Base-by-base conservation (phyloP, 495 filamentous ascomycete species). In the Pyrenula massariospora region DNA sequence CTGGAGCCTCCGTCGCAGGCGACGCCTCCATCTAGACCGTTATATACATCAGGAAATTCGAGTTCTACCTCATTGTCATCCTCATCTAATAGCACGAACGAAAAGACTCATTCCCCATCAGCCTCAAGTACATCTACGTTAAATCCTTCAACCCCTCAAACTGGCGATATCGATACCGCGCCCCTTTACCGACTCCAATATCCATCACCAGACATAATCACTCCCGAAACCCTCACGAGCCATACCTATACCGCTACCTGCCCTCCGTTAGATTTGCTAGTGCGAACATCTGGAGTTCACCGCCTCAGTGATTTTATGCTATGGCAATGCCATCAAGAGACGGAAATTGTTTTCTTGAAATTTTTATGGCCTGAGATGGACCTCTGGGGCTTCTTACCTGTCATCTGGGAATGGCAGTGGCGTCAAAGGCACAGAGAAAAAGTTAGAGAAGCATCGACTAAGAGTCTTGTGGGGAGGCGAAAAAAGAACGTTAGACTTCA, bases 361-460 rank as follows among this genome's bases (percentile, higher is more conserved):
- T 92, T 89, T 56, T 71, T 97, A 49, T 98, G 93, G 93, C 93
- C 93, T 2, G 90, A 97, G 61, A 96, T 98, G 61, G 91, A 94
- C 64, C 75, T 98, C 11, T 94, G 91, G 91, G 76, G 89, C 49
- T 97, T 98, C 70, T 62, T 98, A 23, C 93, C 94, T 0, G 90
- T 97, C 2, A 70, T 98, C 36, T 71, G 95, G 25, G 88, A 92
- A 58, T 97, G 92, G 92, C 92, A 96, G 66, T 52, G 50, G 50
- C n/a, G 50, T 20, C 50, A 52, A 19, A 52, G 22, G 19, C n/a
- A 52, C 5, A 52, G 15, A 42, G 31, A 42, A 42, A 42, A 42
- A 15, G 31, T 15, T 15, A 42, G 15, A 15, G 31, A 42, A 42
- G 31, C 31, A 42, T 42, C 15, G 15, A 15, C 15, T 42, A 42